Evolutionary conservation across 2,329 filamentous ascomycete species (phyloP), one percentile per base, ranked within the genome.

Genomic region (Coleophoma cylindrospora): DNA sequence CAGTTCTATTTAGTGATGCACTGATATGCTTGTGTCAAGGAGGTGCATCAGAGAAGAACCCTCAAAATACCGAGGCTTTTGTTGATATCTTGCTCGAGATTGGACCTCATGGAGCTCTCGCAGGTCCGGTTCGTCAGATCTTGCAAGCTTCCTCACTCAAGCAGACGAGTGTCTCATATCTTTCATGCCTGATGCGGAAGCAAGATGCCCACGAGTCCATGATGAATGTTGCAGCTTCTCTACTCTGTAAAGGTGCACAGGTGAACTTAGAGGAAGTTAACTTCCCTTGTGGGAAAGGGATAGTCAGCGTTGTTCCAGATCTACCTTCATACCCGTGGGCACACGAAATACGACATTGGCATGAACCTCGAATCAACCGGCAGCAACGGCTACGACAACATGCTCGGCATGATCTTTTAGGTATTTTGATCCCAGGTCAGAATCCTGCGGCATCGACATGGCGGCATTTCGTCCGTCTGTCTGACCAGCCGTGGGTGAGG

Each of bases 251-350:
- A 7, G 36, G 36, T 8, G 51, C 41, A 21, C 40, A 40, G n/a
- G 33, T 48, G 8, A 15, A 40, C 17, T 9, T 54, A 7, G 14
- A 15, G 11, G 34, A 32, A 2, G 22, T 51, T 8, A 48, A 49
- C 10, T 43, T 43, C 19, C 45, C 34, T 4, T 45, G 21, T 8
- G n/a, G 37, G 13, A 19, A 80, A 3, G 57, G 65, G 1, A 68
- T 76, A 48, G 58, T 81, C 11, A 77, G 6, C 21, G 40, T 47
- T 15, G 14, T 80, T 3, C 57, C 65, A 1, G 68, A 77, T 48
- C 58, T 81, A 10, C 77, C 77, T 2, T 64, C 69, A 0, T 81
- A 81, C 50, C 68, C 73, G 1, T 81, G 75, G 74, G 75, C 80
- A 21, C 77, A 79, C 49, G 60, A 63, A n/a, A 72, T 68, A 21